These are phyloP conservation scores for Barnettozyma botsteinii DNA, from an alignment of 805 yeast species.

Conservation along the genomic window DNA sequence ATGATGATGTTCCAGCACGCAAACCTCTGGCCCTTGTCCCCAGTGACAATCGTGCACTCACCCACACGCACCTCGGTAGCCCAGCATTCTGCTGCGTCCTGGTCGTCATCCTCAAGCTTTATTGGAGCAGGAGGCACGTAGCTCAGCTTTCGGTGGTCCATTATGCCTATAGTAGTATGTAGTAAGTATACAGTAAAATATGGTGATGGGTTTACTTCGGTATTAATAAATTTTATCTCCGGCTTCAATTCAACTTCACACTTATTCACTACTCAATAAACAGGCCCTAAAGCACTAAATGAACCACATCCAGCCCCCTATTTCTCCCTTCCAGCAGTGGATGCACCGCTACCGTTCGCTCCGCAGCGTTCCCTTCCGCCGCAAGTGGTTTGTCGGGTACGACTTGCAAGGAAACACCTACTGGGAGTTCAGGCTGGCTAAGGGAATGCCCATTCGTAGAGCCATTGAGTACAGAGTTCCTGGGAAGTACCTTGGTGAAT, in stretches of 20 bases:
- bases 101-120: conserved; percentile 29
- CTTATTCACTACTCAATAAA: too few species aligned
- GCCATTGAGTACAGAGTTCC: conserved; percentile 52
- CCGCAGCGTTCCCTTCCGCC: conserved; percentile 61
- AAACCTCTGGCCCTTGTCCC: conserved; percentile 33
- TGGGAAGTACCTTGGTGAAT: conserved; percentile 32
- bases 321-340: conserved; percentile 44
- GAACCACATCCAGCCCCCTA: conserved; percentile 45
- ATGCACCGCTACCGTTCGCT: conserved; percentile 55
- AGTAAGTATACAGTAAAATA: too few species aligned
- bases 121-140: conserved; percentile 38
- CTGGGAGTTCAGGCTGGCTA: conserved; percentile 69
- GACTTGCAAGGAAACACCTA: conserved; percentile 81
- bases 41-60: conserved; percentile 34
- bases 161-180: background rate
- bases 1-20: conserved; percentile 38
- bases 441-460: conserved; percentile 47
- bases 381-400: conserved; percentile 57
- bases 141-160: conserved; percentile 11
- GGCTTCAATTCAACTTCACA: too few species aligned
- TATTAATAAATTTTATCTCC: too few species aligned
- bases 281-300: too few species aligned
- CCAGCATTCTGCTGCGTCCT: conserved; percentile 28
- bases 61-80: conserved; percentile 34
- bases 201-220: too few species aligned